These are phyloP conservation scores for Glaciozyma martinii DNA, from an alignment of 768 basidiomycete species.

Conservation along the genomic window DNA sequence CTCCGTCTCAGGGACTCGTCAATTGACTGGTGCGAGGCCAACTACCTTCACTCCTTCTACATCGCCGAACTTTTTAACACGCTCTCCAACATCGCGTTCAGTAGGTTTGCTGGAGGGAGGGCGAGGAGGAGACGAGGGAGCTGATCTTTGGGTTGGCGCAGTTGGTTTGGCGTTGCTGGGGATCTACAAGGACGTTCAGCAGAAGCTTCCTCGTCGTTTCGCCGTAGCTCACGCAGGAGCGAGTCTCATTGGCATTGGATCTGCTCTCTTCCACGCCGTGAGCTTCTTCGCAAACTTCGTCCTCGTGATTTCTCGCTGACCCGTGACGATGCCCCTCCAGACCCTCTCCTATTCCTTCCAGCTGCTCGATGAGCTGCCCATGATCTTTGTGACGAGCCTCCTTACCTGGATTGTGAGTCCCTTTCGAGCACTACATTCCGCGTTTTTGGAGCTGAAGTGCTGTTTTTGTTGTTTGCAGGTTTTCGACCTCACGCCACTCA, in stretches of 20 bases:
- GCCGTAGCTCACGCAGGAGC: neutral
- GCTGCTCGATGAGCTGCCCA: neutral
- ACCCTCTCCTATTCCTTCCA: neutral
- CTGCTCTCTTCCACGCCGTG: neutral
- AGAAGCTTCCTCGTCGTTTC: neutral
- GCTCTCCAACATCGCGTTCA: neutral
- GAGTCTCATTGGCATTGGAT: neutral
- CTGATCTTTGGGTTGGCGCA: neutral
- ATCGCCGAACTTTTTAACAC: neutral
- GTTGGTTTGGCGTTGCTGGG: neutral
- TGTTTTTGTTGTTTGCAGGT: too few relatives aligned
- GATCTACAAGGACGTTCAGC: neutral
- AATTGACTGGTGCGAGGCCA: constrained; percentile 1
- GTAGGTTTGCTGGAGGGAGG: neutral
- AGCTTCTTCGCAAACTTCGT: neutral
- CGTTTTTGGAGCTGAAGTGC: too few relatives aligned
- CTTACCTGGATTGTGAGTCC: neutral
- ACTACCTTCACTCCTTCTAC: neutral
- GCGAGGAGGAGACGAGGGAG: neutral
- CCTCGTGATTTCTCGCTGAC: neutral
- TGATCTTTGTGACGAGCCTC: neutral
- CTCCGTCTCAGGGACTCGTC: neutral
- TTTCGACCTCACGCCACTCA: neutral
- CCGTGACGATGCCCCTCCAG: neutral
- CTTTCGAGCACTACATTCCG: too few relatives aligned